A percentile compares a stretch with the other conserved stretches of the same genome.
Conservation (phyloP, 371 early-diverging fungal species). For the Mucor saturninus region DNA sequence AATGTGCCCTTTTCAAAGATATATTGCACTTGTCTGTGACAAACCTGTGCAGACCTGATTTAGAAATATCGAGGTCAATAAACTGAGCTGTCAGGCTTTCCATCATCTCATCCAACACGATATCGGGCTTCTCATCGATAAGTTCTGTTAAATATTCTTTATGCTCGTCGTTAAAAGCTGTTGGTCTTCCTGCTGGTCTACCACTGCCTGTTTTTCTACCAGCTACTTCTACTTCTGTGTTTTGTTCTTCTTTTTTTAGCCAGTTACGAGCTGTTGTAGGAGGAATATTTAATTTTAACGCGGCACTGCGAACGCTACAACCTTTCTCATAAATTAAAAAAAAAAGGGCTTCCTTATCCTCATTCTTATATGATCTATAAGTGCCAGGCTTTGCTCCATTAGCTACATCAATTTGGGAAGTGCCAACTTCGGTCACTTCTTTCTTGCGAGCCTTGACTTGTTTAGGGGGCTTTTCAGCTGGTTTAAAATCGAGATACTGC, state of each 20-base stretch:
- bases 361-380: neutral
- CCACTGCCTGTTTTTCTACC: slow-evolving; percentile 5
- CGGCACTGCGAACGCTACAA: neutral
- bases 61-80: slow-evolving; percentile 25
- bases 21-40: slow-evolving; percentile 33
- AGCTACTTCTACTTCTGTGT: neutral
- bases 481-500: neutral
- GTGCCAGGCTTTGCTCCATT: too few species aligned
- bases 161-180: slow-evolving; percentile 21
- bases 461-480: neutral
- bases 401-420: too few species aligned
- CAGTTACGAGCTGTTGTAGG: neutral
- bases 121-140: slow-evolving; percentile 14
- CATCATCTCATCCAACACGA: slow-evolving; percentile 30
- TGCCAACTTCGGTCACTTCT: neutral
- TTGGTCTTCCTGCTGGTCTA: slow-evolving; percentile 25
- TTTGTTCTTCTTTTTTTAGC: neutral
- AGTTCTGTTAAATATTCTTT: slow-evolving; percentile 14
- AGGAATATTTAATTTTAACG: neutral
- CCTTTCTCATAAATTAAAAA: neutral
- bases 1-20: slow-evolving; percentile 28
- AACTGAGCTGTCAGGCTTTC: slow-evolving; percentile 24
- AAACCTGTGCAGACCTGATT: slow-evolving; percentile 24
- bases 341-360: neutral
- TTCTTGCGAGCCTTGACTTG: neutral